Conservation (phyloP, 495 filamentous ascomycete genomes). For the Podospora sp. region DNA sequence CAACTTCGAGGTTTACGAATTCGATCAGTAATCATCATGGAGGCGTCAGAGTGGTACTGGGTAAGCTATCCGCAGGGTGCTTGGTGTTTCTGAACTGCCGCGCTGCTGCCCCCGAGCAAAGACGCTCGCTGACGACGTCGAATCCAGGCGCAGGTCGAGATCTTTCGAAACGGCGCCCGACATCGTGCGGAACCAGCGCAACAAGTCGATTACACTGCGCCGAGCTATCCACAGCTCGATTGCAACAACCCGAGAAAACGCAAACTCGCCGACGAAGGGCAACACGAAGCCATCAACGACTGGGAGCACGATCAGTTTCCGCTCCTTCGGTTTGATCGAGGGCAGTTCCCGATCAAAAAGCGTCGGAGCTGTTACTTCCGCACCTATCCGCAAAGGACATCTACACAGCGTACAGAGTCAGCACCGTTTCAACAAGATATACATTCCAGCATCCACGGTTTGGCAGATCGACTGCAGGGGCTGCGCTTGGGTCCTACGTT, state of each 20-base stretch:
- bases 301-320: background rate
- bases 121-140: background rate
- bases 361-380: background rate
- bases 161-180: background rate
- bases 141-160: background rate
- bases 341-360: background rate
- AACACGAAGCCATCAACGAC: background rate
- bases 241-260: background rate
- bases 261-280: background rate
- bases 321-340: background rate
- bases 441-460: background rate
- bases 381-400: background rate
- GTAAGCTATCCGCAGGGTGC: background rate
- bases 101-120: too few relatives aligned
- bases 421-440: background rate
- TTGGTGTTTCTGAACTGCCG: background rate
- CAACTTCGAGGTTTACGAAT: too few relatives aligned
- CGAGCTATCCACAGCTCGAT: background rate
- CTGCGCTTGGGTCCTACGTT: background rate
- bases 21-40: background rate
- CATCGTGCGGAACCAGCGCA: too few relatives aligned
- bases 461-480: background rate
- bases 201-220: background rate
- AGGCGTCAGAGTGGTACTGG: background rate
- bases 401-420: background rate